A percentile compares a stretch with the other conserved stretches of the same genome.
These are phyloP conservation scores for Taiozyma sp. DNA, from an alignment of 1,139 yeast species.

Conservation along the genomic window DNA sequence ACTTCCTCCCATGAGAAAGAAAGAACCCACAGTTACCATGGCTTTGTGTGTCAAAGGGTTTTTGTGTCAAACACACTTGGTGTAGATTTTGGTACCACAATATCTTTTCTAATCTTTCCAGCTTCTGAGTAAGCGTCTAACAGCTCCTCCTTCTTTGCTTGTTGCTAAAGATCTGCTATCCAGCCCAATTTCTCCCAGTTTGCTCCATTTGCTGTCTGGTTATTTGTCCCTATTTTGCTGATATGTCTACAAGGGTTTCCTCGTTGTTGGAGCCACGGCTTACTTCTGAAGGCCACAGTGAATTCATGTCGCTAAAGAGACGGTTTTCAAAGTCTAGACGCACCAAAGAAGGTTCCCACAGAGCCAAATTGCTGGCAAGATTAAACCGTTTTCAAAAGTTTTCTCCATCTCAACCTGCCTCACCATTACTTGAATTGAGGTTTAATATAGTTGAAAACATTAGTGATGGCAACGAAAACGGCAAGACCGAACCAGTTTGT, in stretches of 20 bases:
- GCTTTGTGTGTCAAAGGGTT: not conserved
- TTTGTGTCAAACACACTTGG: not conserved
- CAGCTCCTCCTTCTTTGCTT: not conserved
- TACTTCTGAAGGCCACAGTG: not conserved
- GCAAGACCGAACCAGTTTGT: not conserved
- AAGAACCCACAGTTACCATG: not conserved
- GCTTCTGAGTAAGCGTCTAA: not conserved
- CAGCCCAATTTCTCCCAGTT: not conserved
- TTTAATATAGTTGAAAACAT: not conserved
- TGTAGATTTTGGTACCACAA: not conserved
- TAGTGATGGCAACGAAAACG: not conserved
- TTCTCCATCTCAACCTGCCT: not conserved
- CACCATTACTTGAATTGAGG: not conserved
- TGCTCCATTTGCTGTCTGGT: not conserved
- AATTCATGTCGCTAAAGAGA: not conserved
- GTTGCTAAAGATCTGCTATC: not conserved
- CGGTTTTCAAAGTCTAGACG: not conserved
- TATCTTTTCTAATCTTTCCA: not conserved
- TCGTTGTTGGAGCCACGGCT: not conserved
- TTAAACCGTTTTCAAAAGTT: not conserved
- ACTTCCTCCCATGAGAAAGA: no score
- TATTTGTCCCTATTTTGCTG: not conserved
- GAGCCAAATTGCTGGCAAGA: not conserved
- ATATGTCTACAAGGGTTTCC: not conserved
- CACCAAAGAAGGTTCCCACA: slow-evolving; percentile 1